Evolutionary conservation across 1,284 basidiomycete species (phyloP), one percentile per base, ranked within the genome.

Genomic region (Ustilago hordei): DNA sequence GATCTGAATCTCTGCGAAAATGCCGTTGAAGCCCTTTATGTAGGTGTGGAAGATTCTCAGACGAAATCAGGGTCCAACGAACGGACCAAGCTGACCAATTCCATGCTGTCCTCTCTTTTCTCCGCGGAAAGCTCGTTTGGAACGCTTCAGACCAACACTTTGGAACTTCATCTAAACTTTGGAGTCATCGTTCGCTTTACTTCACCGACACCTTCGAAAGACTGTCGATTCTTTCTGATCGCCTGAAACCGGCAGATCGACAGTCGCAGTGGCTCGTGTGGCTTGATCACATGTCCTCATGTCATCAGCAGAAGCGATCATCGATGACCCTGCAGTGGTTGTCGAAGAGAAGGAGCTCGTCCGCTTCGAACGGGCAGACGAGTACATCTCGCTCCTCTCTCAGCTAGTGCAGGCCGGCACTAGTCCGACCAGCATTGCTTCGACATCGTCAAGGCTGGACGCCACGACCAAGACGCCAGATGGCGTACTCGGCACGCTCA

Each of bases 331-430:
- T 19, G 53, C 59, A 7, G 52, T 13, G 9, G 55, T 53, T 9
- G 15, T 77, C 38, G 75, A 78, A 54, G 75, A 78, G 47, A 74
- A 64, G 56, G 79, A 82, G 59, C 77, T 81, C 4, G 65, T 75
- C 28, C 69, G 75, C 38, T 82, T 82, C 45, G 77, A 77, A 15
- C 43, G 62, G 7, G 74, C 67, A 0, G 62, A 78, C n/a, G 75
- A 69, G 45, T 82, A 74, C 39, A 59, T 81, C 52, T 56, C 55
- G 31, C 64, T 77, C 4, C 75, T 79, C 17, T 43, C 58, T 0
- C 41, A 39, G 4, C 58, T 81, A 0, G 43, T 79, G 3, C 32
- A 57, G 13, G 39, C 63, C 3, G 12, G 41, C 19, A 35, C 55
- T 17, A 7, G 35, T 8, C 19, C 55, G 0, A 56, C 55, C 61